phyloP scores from a whole-genome alignment of 139 green algal genomes.

The Chlorella sp. region DNA sequence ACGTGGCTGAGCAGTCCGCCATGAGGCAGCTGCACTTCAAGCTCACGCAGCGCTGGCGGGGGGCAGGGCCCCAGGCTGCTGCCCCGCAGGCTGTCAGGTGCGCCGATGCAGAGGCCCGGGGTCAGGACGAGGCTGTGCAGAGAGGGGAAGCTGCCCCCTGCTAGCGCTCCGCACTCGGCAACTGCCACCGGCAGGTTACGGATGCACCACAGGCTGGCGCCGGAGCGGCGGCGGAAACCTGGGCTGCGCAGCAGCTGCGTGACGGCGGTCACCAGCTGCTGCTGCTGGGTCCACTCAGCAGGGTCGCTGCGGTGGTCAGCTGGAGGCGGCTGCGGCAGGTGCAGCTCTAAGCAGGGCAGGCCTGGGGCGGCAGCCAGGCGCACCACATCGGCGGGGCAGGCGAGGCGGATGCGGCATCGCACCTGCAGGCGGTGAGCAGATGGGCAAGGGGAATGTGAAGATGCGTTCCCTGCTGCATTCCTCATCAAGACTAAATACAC shows the following conservation, averaged over 20 bases:
- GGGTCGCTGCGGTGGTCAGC: not conserved
- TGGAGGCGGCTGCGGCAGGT: not conserved
- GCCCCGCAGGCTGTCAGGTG: not conserved
- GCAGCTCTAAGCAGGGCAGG: not conserved
- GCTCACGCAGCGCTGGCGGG: not conserved
- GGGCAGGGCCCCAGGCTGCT: not conserved
- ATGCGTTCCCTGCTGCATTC: no score
- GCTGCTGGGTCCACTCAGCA: not conserved
- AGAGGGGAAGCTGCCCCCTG: not conserved
- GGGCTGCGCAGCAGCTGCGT: not conserved
- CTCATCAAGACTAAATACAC: no score
- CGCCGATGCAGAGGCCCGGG: not conserved
- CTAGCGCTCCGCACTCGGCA: not conserved
- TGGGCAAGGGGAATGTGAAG: not conserved
- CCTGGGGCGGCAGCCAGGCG: not conserved
- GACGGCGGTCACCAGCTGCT: not conserved
- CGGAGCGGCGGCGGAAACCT: not conserved
- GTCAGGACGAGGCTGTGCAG: not conserved
- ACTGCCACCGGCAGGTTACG: not conserved
- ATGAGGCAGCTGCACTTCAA: not conserved
- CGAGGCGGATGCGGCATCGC: not conserved
- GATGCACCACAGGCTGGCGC: not conserved
- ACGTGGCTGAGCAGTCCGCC: not conserved
- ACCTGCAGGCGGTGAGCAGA: not conserved
- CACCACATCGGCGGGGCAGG: not conserved